phyloP scores from a whole-genome alignment of 2,329 filamentous ascomycete genomes.

The Fusarium sororula region DNA sequence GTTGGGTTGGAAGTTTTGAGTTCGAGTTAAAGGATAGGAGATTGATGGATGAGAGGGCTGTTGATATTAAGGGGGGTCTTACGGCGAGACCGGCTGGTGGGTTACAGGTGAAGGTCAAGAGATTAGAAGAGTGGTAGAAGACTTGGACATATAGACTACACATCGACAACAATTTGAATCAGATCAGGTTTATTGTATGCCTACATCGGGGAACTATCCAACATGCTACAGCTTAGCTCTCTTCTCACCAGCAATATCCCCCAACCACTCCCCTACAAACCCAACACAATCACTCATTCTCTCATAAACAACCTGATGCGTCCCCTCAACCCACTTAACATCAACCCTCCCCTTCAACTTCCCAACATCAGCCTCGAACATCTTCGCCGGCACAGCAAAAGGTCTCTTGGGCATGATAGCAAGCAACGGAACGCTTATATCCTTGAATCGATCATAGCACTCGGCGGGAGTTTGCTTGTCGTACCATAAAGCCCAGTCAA shows the following conservation, averaged over 20 bases:
- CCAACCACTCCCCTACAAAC: not conserved
- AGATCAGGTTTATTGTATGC: too few species aligned
- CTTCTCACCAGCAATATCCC: not conserved
- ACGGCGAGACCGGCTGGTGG: slow-evolving; percentile 78
- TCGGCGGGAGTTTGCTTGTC: not conserved
- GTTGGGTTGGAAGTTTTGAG: slow-evolving; percentile 78
- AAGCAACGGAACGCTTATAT: not conserved
- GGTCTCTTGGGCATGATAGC: not conserved
- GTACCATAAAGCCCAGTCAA: not conserved
- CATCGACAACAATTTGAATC: not conserved
- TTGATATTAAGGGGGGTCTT: slow-evolving; percentile 73
- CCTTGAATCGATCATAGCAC: not conserved
- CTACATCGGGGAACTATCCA: not conserved
- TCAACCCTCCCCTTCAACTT: not conserved
- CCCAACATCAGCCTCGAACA: not conserved
- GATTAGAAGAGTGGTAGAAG: not conserved
- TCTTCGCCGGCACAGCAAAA: not conserved
- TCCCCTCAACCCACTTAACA: not conserved
- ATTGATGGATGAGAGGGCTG: slow-evolving; percentile 70
- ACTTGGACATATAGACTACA: not conserved
- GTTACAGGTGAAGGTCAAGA: slow-evolving; percentile 71
- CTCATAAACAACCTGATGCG: not conserved
- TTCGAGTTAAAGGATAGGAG: slow-evolving; percentile 64
- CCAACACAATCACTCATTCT: not conserved
- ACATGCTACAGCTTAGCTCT: not conserved